These are phyloP conservation scores for Lenwebbia sp. DNA, from an alignment of 345 rosid species.

Conservation along the genomic window DNA sequence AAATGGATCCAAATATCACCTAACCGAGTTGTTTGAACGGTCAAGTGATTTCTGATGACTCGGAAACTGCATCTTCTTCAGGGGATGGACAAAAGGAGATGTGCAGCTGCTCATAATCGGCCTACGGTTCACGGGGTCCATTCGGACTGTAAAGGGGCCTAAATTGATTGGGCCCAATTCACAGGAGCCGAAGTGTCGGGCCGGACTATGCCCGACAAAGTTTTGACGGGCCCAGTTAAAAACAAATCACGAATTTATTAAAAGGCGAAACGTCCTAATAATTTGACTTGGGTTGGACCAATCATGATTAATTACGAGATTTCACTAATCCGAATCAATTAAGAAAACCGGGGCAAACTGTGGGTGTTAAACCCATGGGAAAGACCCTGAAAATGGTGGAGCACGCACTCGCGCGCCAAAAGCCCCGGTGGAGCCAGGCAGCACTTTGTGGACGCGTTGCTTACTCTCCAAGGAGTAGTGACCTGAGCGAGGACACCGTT, in stretches of 20 bases:
- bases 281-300: neutral
- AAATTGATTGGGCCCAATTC: neutral
- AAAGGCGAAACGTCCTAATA: neutral
- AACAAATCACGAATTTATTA: neutral
- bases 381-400: neutral
- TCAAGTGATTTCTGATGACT: neutral
- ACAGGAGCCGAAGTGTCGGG: neutral
- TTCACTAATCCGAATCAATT: neutral
- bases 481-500: too few relatives aligned
- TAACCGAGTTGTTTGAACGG: neutral
- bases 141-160: neutral
- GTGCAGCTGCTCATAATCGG: neutral
- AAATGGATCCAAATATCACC: neutral
- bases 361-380: neutral
- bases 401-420: too few relatives aligned
- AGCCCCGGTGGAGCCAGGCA: slow-evolving; percentile 24
- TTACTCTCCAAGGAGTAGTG: too few relatives aligned
- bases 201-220: neutral
- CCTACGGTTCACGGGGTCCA: neutral
- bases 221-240: neutral
- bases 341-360: neutral
- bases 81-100: neutral
- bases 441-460: slow-evolving; percentile 17
- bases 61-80: neutral
- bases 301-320: neutral